A percentile compares a stretch with the other conserved stretches of the same genome.
phyloP scores from a whole-genome alignment of 2,329 filamentous ascomycete species.

The Verticillium alfalfae region DNA sequence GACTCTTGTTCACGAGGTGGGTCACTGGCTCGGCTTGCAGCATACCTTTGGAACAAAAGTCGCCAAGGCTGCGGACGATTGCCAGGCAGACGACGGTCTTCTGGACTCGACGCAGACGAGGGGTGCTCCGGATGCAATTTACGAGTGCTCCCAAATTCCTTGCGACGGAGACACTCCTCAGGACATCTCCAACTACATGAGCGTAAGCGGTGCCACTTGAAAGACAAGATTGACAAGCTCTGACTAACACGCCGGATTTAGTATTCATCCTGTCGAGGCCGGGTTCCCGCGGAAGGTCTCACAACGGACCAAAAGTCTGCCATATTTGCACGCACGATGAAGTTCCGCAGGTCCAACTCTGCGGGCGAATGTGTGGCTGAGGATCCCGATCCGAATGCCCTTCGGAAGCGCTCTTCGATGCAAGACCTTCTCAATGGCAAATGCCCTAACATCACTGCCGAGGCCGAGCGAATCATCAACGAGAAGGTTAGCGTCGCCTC shows the following conservation, averaged over 20 bases:
- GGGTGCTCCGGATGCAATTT: conserved; percentile 7
- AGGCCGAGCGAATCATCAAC: not conserved
- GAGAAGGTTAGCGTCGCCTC: not conserved
- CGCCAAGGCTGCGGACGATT: conserved; percentile 2
- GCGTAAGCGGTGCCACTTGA: not conserved
- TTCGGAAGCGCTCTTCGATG: conserved; percentile 14
- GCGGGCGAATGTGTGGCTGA: conserved; percentile 13
- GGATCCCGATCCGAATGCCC: not conserved
- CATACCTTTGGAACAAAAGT: not conserved
- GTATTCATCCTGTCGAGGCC: conserved; percentile 11
- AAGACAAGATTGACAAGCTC: not conserved
- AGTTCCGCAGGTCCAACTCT: conserved; percentile 14
- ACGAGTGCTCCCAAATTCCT: conserved; percentile 10
- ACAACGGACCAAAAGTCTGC: conserved; percentile 17
- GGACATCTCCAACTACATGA: not conserved
- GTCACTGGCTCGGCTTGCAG: conserved; percentile 2
- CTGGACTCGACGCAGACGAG: conserved; percentile 14
- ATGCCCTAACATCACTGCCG: conserved; percentile 11
- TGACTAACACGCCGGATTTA: not conserved
- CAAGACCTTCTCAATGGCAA: conserved; percentile 15
- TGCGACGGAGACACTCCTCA: conserved; percentile 1
- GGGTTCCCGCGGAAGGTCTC: conserved; percentile 9
- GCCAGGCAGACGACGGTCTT: conserved; percentile 9
- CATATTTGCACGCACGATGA: conserved; percentile 14
- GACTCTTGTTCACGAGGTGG: not conserved